Evolutionary conservation across 768 basidiomycete genomes (phyloP).

Genomic region (Butyriboletus loyo): DNA sequence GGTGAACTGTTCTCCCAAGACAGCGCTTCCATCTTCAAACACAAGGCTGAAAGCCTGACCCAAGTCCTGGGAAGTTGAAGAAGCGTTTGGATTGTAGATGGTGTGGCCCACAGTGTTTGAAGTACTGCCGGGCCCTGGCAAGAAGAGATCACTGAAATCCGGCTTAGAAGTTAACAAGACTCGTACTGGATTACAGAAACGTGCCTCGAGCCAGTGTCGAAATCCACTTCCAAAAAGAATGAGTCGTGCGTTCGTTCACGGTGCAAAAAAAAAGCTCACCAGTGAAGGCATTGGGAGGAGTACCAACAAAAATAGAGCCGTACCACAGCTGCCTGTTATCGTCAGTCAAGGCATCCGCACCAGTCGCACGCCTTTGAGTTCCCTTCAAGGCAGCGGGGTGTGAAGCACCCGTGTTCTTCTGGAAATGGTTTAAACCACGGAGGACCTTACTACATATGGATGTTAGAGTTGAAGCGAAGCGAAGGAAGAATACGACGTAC

Average conservation of each 20-base stretch:
- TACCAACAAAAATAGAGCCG: slow-evolving; percentile 12
- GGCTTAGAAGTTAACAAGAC: background rate
- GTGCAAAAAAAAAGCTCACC: background rate
- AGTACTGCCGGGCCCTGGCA: slow-evolving; percentile 24
- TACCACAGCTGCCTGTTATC: background rate
- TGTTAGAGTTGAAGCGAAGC: background rate
- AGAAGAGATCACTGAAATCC: slow-evolving; percentile 24
- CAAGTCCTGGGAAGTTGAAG: slow-evolving; percentile 7
- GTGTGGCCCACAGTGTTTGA: slow-evolving; percentile 29
- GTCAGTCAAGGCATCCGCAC: background rate
- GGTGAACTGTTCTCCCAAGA: slow-evolving; percentile 3
- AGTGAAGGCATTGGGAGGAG: background rate
- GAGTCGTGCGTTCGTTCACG: background rate
- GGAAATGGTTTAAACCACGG: background rate
- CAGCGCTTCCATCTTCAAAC: background rate
- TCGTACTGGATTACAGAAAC: background rate
- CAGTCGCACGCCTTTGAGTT: background rate
- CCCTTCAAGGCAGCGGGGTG: background rate
- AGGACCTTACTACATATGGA: background rate
- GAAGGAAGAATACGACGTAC: background rate
- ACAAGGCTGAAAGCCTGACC: background rate
- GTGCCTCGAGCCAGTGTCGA: slow-evolving; percentile 28
- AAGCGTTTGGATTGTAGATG: slow-evolving; percentile 28
- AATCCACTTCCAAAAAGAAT: slow-evolving; percentile 11
- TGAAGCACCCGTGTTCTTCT: background rate